These are phyloP conservation scores for Coniosporium tulheliwenetii DNA, from an alignment of 2,329 filamentous ascomycete species.

Conservation along the genomic window DNA sequence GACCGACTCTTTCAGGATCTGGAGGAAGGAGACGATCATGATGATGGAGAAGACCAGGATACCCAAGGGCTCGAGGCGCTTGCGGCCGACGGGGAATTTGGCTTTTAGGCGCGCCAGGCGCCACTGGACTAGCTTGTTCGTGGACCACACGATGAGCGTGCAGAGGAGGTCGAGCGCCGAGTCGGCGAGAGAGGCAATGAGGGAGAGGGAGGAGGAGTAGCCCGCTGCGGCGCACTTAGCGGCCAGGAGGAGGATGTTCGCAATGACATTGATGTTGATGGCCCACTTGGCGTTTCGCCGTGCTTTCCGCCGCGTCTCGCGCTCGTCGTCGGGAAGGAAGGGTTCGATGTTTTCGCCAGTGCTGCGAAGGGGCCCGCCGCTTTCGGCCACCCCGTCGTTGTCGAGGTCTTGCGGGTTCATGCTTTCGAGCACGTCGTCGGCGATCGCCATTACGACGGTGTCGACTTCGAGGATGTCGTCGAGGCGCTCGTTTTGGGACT, in stretches of 20 bases:
- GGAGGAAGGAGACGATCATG: constrained; percentile 47
- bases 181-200: constrained; percentile 46
- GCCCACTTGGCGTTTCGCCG: constrained; percentile 37
- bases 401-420: constrained; percentile 41
- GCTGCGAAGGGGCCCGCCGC: constrained; percentile 32
- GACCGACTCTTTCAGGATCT: constrained; percentile 46
- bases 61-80: constrained; percentile 43
- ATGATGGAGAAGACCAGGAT: constrained; percentile 48
- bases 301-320: constrained; percentile 29
- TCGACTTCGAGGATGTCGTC: constrained; percentile 46
- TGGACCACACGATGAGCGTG: constrained; percentile 45
- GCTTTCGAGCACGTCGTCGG: constrained; percentile 43
- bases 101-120: constrained; percentile 32
- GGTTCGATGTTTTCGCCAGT: constrained; percentile 35
- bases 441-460: constrained; percentile 37
- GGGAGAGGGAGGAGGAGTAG: constrained; percentile 41
- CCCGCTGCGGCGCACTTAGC: constrained; percentile 41
- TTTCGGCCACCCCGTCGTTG: constrained; percentile 38
- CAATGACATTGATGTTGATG: constrained; percentile 45
- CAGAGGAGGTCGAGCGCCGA: constrained; percentile 45
- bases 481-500: constrained; percentile 35
- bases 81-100: constrained; percentile 41
- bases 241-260: constrained; percentile 40
- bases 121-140: constrained; percentile 44
- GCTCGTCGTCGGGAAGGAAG: constrained; percentile 40